Percentiles rank a stretch among this genome's conserved stretches.
phyloP scores from a whole-genome alignment of 75 land plant genomes.

The Sequoiadendron giganteum region DNA sequence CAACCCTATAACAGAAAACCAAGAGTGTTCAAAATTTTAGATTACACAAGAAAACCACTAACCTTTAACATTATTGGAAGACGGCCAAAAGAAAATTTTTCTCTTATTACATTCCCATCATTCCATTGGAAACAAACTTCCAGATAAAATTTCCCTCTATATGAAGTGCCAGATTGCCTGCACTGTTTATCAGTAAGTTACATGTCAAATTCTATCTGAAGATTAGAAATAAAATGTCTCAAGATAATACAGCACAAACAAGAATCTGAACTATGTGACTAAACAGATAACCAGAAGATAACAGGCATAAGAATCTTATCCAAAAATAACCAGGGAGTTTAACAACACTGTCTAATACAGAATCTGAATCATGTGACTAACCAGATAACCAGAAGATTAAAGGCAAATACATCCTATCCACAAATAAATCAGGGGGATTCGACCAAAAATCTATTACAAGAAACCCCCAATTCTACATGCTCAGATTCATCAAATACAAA shows the following conservation, averaged over 20 bases:
- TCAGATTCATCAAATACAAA: not conserved
- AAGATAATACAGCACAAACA: not conserved
- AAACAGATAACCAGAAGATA: not conserved
- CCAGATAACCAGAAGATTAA: not conserved
- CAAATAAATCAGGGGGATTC: not conserved
- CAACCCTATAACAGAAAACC: not conserved
- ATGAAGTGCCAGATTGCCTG: slow-evolving; percentile 67
- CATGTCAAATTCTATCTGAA: not conserved
- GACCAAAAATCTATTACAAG: not conserved
- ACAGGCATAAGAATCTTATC: not conserved
- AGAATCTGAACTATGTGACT: not conserved
- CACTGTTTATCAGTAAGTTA: slow-evolving; percentile 45
- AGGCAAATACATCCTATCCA: not conserved
- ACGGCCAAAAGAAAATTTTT: slow-evolving; percentile 7
- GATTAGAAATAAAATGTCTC: not conserved
- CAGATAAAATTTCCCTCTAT: slow-evolving; percentile 54
- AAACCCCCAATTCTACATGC: not conserved
- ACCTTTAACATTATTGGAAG: slow-evolving; percentile 1
- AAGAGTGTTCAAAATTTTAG: not conserved
- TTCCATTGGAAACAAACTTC: slow-evolving; percentile 63
- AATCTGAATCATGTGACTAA: not conserved
- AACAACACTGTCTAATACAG: not conserved
- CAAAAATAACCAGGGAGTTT: not conserved
- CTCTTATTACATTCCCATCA: slow-evolving; percentile 31
- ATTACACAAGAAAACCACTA: not conserved